Conservation (phyloP, 768 basidiomycete species). For the Mycena vulgaris region DNA sequence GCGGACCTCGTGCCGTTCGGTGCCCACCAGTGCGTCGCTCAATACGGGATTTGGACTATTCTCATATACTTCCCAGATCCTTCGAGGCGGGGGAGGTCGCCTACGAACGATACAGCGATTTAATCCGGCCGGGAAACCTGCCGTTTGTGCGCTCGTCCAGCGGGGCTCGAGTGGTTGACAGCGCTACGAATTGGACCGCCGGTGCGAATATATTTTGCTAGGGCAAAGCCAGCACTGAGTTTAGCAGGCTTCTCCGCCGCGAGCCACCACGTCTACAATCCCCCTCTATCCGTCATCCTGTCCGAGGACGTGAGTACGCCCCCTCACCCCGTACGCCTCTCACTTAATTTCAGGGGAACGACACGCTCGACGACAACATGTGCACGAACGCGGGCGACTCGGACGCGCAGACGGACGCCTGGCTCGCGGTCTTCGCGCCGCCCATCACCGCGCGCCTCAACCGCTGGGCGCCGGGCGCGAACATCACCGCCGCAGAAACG, state of each 20-base stretch:
- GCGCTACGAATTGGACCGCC: conserved; percentile 79
- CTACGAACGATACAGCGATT: conserved; percentile 57
- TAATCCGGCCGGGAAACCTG: conserved; percentile 51
- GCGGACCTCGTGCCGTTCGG: conserved; percentile 78
- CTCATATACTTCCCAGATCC: conserved; percentile 43
- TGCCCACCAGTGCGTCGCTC: conserved; percentile 67
- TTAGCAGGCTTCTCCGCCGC: conserved; percentile 61
- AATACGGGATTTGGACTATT: too few relatives aligned
- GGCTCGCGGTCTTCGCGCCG: conserved; percentile 70
- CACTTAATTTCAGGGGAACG: conserved; percentile 60
- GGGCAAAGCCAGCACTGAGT: too few relatives aligned
- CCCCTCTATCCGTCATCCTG: conserved; percentile 69
- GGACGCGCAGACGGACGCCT: conserved; percentile 60
- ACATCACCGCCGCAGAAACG: conserved; percentile 69
- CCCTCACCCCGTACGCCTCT: not conserved
- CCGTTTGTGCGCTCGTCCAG: conserved; percentile 68
- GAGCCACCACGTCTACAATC: conserved; percentile 60
- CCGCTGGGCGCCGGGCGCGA: conserved; percentile 71
- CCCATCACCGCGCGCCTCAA: conserved; percentile 74
- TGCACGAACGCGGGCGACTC: conserved; percentile 72
- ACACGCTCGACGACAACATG: conserved; percentile 76
- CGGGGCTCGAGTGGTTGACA: conserved; percentile 71
- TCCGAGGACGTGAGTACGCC: conserved; percentile 62
- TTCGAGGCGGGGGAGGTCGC: conserved; percentile 54
- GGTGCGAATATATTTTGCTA: conserved; percentile 58